Base-by-base conservation (phyloP, 306 rosid genomes). In the Herpetospermum pedunculosum region DNA sequence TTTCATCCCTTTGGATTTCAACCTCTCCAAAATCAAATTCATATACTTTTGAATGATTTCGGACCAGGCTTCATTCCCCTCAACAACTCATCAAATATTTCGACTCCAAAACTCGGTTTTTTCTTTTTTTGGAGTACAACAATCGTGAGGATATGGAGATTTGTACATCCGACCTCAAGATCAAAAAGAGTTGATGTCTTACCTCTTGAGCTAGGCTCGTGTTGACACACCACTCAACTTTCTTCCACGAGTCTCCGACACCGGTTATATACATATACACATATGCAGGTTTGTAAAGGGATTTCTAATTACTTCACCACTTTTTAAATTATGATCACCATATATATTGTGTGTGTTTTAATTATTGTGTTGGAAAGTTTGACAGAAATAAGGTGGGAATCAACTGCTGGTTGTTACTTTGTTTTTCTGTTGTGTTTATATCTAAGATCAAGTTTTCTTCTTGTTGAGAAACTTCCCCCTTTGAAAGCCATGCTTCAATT, bases 41-140 rank as follows among this genome's bases (percentile, higher is more conserved):
- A 3, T 48, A n/a, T 11, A 26, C 14, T 35, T 53, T 53, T n/a
- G 71, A 75, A 29, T 15, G 71, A 60, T 60, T 19, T 75, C 78
- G 78, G 78, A 75, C 78, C 78, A 75, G 78, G 78, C 78, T 75
- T 75, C 78, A 75, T 75, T 75, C 78, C 72, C 78, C 70, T 75
- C 78, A 60, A 75, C 78, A 8, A 5, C 41, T 30, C 30, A 23
- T 53, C 8, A 21, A 53, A 53, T 47, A 8, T 47, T 16, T 47
- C 21, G 4, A 2, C 58, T 6, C 23, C 8, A 5, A 16, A 50
- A n/a, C 25, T 46, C 50, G 40, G 8, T 1, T 35, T 46, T n/a
- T n/a, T n/a, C n/a, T n/a, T n/a, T n/a, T n/a, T n/a, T n/a, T n/a
- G n/a, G n/a, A n/a, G n/a, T n/a, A n/a, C n/a, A n/a, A n/a, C n/a